Base-by-base conservation (phyloP, 176 grass and related monocot species). In the Thinopyrum elongatum region DNA sequence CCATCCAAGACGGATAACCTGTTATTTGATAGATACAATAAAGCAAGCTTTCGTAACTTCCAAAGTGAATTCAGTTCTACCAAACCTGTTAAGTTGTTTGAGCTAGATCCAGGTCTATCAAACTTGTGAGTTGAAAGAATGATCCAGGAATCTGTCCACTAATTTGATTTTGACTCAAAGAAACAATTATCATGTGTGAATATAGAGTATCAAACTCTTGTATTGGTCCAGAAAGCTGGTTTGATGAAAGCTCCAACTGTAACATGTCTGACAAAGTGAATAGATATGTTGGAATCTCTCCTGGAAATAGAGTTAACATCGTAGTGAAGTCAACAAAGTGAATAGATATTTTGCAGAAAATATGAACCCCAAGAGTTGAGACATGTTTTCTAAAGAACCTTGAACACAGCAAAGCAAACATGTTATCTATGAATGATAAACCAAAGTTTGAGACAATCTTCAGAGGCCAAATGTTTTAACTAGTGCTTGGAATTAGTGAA, bases 141-240 rank as follows among this genome's bases (percentile, higher is more conserved):
- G 71, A 78, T 44, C 21, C n/a, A 26, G 73, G 83, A 78, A 79
- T 86, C 31, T 27, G 30, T 11, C 83, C 73, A 33, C 51, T 68
- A 22, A 86, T 68, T 23, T 79, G 33, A 66, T 86, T 86, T 6
- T 2, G 2, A 4, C n/a, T 13, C 39, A 81, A 22, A 30, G 1
- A 65, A 30, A 65, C 4, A 65, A 30, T 27, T 29, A 0, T 30
- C 26, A 29, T 3, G 0, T 30, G 26, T 16, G 60, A 33, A 15
- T 36, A 4, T 7, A 10, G 29, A 8, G 22, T 28, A 29, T 49
- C 16, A 49, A 85, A 74, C 33, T 85, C 83, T 49, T 42, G 17
- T 55, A 85, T 33, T 8, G 75, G 72, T 60, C 73, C 83, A 25
- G 58, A 63, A 33, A 79, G 55, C 66, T 65, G 36, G 29, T 86